phyloP scores from a whole-genome alignment of 1,139 yeast genomes.

The Arxiozyma telluris region DNA sequence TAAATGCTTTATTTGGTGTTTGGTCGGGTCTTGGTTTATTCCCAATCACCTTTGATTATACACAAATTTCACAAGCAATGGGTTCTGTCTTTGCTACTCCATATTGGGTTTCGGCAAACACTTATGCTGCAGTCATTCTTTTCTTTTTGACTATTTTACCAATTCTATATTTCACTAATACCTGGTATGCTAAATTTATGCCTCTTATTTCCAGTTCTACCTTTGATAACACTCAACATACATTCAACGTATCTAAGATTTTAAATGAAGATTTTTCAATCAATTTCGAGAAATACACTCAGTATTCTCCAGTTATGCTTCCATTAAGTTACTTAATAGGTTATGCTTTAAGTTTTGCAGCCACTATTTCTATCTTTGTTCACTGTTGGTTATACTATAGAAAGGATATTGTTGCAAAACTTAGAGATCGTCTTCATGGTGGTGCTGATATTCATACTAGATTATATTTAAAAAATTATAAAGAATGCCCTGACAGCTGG shows the following conservation, averaged over 20 bases:
- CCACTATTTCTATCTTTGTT: conserved; percentile 34
- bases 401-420: conserved; percentile 30
- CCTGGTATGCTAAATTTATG: conserved; percentile 36
- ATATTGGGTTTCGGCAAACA: conserved; percentile 36
- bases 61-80: conserved; percentile 36
- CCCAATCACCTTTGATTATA: conserved; percentile 44
- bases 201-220: conserved; percentile 36
- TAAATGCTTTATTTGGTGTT: conserved; percentile 46
- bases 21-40: conserved; percentile 44
- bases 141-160: conserved; percentile 32
- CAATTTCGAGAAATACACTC: conserved; percentile 29
- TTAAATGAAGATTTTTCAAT: conserved; percentile 29
- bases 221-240: conserved; percentile 32
- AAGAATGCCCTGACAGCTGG: conserved; percentile 39
- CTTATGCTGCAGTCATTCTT: conserved; percentile 29
- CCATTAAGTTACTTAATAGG: conserved; percentile 35
- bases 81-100: conserved; percentile 49
- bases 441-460: conserved; percentile 38
- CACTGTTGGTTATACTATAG: conserved; percentile 37
- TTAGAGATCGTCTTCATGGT: conserved; percentile 29
- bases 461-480: conserved; percentile 32
- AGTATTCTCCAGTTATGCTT: conserved; percentile 34
- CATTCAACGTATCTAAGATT: conserved; percentile 35
- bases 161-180: conserved; percentile 33
- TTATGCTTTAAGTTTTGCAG: conserved; percentile 38